Percentiles rank a stretch among this genome's conserved stretches.
Evolutionary conservation across 2,329 filamentous ascomycete genomes (phyloP).

Genomic region (Diplodia seriata): DNA sequence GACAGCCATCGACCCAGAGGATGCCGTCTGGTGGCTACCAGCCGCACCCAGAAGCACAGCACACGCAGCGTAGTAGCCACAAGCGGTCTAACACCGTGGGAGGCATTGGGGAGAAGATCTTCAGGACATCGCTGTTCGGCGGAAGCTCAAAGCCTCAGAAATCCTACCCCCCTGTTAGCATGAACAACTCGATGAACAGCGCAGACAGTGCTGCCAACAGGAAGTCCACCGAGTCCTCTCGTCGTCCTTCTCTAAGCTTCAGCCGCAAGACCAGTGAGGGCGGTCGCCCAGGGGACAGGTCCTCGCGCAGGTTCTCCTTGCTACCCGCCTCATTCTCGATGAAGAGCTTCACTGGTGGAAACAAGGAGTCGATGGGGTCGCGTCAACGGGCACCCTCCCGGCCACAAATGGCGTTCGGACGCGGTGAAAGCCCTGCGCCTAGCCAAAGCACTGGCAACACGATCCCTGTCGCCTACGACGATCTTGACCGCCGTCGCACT

Average conservation of each 20-base stretch:
- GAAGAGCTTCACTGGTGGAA: constrained; percentile 48
- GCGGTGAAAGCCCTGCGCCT: constrained; percentile 52
- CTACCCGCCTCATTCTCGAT: constrained; percentile 58
- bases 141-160: constrained; percentile 64
- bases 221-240: constrained; percentile 57
- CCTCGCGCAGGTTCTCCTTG: constrained; percentile 58
- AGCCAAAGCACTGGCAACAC: constrained; percentile 55
- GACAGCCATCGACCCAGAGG: constrained; percentile 64
- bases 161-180: constrained; percentile 88
- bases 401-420: constrained; percentile 52
- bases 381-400: constrained; percentile 43
- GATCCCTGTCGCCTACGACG: constrained; percentile 53
- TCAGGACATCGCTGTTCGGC: constrained; percentile 84
- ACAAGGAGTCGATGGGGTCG: constrained; percentile 43
- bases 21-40: constrained; percentile 62
- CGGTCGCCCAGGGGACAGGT: constrained; percentile 43
- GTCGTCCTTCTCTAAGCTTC: constrained; percentile 59
- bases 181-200: constrained; percentile 74
- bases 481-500: constrained; percentile 41
- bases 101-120: constrained; percentile 77
- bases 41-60: constrained; percentile 57
- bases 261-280: constrained; percentile 54
- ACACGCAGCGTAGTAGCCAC: constrained; percentile 65
- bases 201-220: constrained; percentile 54
- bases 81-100: constrained; percentile 67